phyloP scores from a whole-genome alignment of 768 basidiomycete genomes.

The Suillus luteus region DNA sequence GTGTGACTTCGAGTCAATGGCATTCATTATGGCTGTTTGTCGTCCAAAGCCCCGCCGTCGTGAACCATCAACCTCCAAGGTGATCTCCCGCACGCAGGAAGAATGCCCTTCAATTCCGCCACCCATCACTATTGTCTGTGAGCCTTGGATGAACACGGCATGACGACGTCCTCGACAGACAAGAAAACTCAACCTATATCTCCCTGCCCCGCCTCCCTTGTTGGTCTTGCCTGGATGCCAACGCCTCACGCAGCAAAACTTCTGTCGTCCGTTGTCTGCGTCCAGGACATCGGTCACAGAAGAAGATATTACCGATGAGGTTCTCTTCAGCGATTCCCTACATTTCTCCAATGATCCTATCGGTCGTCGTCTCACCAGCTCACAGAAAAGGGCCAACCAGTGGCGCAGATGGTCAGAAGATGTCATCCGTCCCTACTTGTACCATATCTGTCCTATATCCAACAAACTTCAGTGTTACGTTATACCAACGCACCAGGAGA shows the following conservation, averaged over 20 bases:
- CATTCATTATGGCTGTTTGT: not conserved
- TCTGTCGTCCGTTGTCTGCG: not conserved
- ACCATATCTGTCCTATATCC: too few relatives aligned
- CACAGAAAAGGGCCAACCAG: conserved; percentile 7
- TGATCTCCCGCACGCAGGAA: not conserved
- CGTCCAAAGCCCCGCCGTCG: not conserved
- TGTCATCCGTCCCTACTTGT: not conserved
- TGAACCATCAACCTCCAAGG: not conserved
- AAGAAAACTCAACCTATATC: not conserved
- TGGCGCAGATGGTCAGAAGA: conserved; percentile 6
- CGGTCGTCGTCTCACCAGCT: not conserved
- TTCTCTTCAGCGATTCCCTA: not conserved
- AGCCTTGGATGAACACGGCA: not conserved
- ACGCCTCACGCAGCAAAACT: not conserved
- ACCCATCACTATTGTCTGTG: not conserved
- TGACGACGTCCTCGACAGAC: not conserved
- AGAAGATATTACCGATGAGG: not conserved
- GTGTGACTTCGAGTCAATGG: not conserved
- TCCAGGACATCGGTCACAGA: not conserved
- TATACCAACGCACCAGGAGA: too few relatives aligned
- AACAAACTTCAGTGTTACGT: too few relatives aligned
- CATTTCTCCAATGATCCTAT: not conserved
- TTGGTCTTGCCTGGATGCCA: conserved; percentile 3
- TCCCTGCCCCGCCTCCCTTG: not conserved
- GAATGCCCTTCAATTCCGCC: not conserved